Conservation (phyloP, 2,329 filamentous ascomycete genomes). For the Stachybotrys echinatus region DNA sequence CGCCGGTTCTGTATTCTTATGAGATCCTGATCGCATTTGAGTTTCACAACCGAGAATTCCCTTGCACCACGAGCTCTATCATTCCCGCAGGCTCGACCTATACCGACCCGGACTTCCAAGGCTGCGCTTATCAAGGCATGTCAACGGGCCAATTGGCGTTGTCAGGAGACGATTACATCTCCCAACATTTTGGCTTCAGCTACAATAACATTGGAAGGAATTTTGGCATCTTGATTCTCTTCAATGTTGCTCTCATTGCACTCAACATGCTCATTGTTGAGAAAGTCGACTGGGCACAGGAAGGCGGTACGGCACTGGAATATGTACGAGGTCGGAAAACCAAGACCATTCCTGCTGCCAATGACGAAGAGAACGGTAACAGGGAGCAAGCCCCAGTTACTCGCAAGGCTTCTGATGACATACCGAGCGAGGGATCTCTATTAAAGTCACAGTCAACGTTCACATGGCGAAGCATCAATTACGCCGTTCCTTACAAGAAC, state of each 20-base stretch:
- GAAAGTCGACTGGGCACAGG: background rate
- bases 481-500: constrained; percentile 65
- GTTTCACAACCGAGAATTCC: constrained; percentile 30
- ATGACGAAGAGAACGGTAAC: background rate
- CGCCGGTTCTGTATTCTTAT: constrained; percentile 60
- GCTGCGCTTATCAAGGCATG: constrained; percentile 50
- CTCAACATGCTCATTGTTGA: constrained; percentile 3
- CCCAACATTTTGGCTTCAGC: constrained; percentile 1
- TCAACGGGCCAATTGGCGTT: constrained; percentile 7
- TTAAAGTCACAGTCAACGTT: constrained; percentile 34
- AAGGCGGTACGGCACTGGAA: constrained; percentile 50
- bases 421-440: constrained; percentile 22
- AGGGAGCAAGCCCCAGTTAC: constrained; percentile 3
- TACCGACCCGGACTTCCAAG: constrained; percentile 28
- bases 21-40: constrained; percentile 71
- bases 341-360: constrained; percentile 24
- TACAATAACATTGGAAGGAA: constrained; percentile 29
- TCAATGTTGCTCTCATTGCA: constrained; percentile 1
- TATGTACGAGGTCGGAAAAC: constrained; percentile 44
- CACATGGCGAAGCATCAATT: constrained; percentile 74
- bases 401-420: constrained; percentile 40
- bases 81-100: constrained; percentile 41
- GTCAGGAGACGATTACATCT: constrained; percentile 2
- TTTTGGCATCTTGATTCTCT: constrained; percentile 34
- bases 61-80: constrained; percentile 19